Conservation (phyloP, 441 rosid species). For the Euphorbia celastroides region DNA sequence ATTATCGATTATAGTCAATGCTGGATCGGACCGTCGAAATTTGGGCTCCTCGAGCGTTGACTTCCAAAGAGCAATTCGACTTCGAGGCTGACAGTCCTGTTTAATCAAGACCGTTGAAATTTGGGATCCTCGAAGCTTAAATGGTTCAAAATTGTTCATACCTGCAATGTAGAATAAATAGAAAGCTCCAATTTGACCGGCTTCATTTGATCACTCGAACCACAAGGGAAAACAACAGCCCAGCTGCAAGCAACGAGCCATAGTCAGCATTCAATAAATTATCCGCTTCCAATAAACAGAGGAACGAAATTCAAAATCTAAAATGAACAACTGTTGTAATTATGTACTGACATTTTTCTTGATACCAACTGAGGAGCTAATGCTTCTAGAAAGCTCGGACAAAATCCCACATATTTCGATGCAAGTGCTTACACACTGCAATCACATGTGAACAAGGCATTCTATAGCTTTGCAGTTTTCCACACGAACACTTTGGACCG, state of each 20-base stretch:
- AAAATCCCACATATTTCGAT: conserved; percentile 13
- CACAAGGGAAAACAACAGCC: conserved; percentile 46
- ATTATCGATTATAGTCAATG: conserved; percentile 34
- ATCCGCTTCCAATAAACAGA: not conserved
- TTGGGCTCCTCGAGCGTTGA: conserved; percentile 53
- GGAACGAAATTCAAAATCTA: too few species aligned
- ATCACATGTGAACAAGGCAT: not conserved
- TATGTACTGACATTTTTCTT: conserved; percentile 44
- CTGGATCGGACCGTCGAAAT: conserved; percentile 37
- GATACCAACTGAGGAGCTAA: conserved; percentile 41
- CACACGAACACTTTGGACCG: not conserved
- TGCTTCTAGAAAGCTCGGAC: conserved; percentile 51
- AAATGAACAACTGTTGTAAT: too few species aligned
- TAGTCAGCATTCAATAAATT: conserved; percentile 9
- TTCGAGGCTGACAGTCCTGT: conserved; percentile 56
- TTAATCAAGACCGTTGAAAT: conserved; percentile 18
- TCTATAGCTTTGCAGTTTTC: not conserved
- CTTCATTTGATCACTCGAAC: conserved; percentile 32
- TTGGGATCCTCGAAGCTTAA: too few species aligned
- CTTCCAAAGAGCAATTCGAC: conserved; percentile 43
- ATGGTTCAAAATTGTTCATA: conserved; percentile 9
- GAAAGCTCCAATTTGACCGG: conserved; percentile 45
- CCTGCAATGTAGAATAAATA: conserved; percentile 45
- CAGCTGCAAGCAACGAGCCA: conserved; percentile 34
- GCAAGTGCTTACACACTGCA: not conserved